Evolutionary conservation across 1,284 basidiomycete genomes (phyloP).

Genomic region (Trichosporon sp.): DNA sequence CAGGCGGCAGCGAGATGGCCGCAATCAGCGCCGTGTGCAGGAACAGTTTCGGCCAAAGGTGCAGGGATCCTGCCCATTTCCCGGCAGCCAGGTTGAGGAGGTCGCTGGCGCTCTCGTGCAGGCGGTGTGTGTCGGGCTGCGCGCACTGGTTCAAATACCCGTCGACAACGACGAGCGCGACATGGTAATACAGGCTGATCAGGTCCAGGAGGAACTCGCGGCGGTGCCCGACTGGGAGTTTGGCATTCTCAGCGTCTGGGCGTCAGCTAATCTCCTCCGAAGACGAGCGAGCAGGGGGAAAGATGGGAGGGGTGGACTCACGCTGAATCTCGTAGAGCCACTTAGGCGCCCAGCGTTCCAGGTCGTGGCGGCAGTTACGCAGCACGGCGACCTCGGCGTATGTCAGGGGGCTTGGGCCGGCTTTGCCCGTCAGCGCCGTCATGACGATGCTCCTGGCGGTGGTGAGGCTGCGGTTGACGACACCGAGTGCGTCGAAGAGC

Average conservation of each 20-base stretch:
- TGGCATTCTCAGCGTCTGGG: slow-evolving; percentile 24
- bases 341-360: slow-evolving; percentile 31
- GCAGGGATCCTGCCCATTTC: slow-evolving; percentile 28
- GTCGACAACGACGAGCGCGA: slow-evolving; percentile 27
- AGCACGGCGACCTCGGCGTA: slow-evolving; percentile 32
- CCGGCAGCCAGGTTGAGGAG: slow-evolving; percentile 28
- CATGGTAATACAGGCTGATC: slow-evolving; percentile 31
- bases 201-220: slow-evolving; percentile 32
- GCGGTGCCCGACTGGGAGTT: slow-evolving; percentile 23
- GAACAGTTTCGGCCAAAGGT: slow-evolving; percentile 34
- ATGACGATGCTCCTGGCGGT: slow-evolving; percentile 29
- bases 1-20: slow-evolving; percentile 22
- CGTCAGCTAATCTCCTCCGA: not conserved
- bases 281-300: too few relatives aligned
- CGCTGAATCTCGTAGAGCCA: slow-evolving; percentile 31
- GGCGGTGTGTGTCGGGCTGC: slow-evolving; percentile 19
- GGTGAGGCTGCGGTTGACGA: slow-evolving; percentile 29
- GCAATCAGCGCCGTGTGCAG: slow-evolving; percentile 30
- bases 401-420: not conserved
- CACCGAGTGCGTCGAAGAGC: slow-evolving; percentile 33
- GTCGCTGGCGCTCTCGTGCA: slow-evolving; percentile 24
- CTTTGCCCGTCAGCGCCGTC: slow-evolving; percentile 20
- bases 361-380: slow-evolving; percentile 25
- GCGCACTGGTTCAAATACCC: slow-evolving; percentile 30
- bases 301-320: not conserved